Evolutionary conservation across 129 eudicot species (phyloP), one percentile per base, ranked within the genome.

Genomic region (Pseudognaphalium luteoalbum): DNA sequence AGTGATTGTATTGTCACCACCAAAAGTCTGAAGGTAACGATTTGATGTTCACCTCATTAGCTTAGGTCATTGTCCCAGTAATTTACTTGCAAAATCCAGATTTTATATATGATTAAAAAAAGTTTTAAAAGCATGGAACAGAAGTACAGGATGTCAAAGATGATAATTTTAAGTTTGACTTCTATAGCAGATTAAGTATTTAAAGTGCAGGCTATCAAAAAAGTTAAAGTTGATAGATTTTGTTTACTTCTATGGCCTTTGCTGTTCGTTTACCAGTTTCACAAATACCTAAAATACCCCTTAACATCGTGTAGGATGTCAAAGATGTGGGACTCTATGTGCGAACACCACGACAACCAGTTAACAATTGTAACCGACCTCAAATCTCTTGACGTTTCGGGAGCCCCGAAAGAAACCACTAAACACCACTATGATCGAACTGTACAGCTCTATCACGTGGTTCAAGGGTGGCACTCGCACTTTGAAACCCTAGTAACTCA

Each of bases 261-360:
- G 4, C 1, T 19, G 28, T 19, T 57, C 1, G 4, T 28, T 6
- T 57, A 57, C 29, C 62, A 6, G 19, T n/a, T 57, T 21, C 12
- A 57, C 29, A 57, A 19, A 70, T 78, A 37, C 54, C 81, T 78
- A 59, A 78, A 78, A 19, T 44, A 69, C 39, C 64, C 51, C 54
- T 60, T 20, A 52, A 64, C 34, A 5, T n/a, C 15, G 7, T 80
- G 82, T 83, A 93, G 98, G 95, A 93, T 91, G 91, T 75, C 88
- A 6, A 90, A 79, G 82, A 93, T 93, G 98, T 93, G 98, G 98
- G 93, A 90, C 30, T 83, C 88, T 3, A 90, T 93, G 92, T 82
- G 82, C 71, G 62, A 57, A 57, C 62, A 47, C 54, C 98, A 93
- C 22, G 83, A 85, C 12, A 82, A 75, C 87, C 98, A 93, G 77